These are phyloP conservation scores for Deinandra increscens DNA, from an alignment of 129 eudicot species.

Conservation along the genomic window DNA sequence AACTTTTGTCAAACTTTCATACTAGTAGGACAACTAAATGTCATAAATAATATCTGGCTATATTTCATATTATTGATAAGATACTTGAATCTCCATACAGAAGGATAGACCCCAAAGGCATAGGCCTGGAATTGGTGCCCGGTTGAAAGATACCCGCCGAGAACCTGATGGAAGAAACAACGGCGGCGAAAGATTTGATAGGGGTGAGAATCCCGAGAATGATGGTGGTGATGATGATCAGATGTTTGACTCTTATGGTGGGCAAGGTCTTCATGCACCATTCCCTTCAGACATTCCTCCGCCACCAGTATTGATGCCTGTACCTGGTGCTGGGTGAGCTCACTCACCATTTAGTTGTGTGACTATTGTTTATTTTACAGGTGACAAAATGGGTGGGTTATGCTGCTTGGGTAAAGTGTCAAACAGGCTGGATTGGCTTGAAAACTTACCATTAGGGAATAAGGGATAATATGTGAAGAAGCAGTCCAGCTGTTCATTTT, in stretches of 20 bases:
- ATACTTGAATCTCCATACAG: slow-evolving; percentile 39
- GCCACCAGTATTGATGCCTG: slow-evolving; percentile 94
- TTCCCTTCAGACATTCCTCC: slow-evolving; percentile 88
- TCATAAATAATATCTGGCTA: slow-evolving; percentile 6
- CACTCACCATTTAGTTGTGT: background rate
- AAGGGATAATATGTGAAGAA: background rate
- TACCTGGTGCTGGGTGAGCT: slow-evolving; percentile 96
- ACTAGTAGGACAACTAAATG: background rate
- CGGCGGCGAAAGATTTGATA: slow-evolving; percentile 70
- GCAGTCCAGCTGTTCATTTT: background rate
- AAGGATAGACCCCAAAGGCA: slow-evolving; percentile 69
- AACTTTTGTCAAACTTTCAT: background rate
- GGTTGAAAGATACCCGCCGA: slow-evolving; percentile 62
- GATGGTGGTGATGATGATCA: slow-evolving; percentile 64
- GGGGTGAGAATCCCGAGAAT: slow-evolving; percentile 60
- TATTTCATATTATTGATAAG: slow-evolving; percentile 2
- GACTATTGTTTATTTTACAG: background rate
- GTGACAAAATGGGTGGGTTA: background rate
- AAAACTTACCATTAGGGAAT: background rate
- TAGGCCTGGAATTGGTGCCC: slow-evolving; percentile 57
- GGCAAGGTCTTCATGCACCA: slow-evolving; percentile 66
- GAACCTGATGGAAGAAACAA: slow-evolving; percentile 66
- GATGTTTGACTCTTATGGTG: slow-evolving; percentile 76
- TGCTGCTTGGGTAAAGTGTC: slow-evolving; percentile 6
- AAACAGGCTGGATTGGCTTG: background rate